phyloP scores from a whole-genome alignment of 23 red algal species.

The Chondrus crispus region DNA sequence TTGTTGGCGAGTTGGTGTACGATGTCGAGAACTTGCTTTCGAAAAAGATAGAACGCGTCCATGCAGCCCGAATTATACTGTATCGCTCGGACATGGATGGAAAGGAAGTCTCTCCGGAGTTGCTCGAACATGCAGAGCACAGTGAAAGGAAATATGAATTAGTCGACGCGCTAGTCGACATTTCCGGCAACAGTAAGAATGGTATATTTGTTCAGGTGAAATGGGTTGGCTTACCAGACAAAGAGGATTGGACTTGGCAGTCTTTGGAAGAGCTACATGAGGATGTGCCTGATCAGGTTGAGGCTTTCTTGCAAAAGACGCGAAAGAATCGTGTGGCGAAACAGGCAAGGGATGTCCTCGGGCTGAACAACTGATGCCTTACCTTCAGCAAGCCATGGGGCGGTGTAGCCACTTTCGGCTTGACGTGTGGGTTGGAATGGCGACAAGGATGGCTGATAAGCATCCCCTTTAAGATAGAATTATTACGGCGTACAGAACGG shows the following conservation, averaged over 20 bases:
- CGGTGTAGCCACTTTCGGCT: no score
- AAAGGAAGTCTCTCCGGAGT: not conserved
- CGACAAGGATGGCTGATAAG: no score
- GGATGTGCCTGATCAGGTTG: constrained; percentile 9
- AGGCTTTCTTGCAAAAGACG: no score
- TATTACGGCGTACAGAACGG: no score
- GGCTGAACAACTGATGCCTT: no score
- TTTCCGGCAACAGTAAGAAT: not conserved
- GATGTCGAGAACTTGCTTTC: not conserved
- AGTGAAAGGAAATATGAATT: not conserved
- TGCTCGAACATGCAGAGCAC: not conserved
- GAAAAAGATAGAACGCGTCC: not conserved
- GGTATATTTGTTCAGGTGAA: not conserved
- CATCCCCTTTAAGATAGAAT: no score
- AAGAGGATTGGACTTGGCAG: constrained; percentile 14
- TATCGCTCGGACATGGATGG: not conserved
- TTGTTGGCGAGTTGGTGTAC: not conserved
- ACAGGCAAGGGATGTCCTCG: no score
- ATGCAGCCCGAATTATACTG: not conserved
- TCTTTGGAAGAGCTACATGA: not conserved
- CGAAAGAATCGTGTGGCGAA: no score
- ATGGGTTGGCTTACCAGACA: not conserved
- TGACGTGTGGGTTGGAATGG: no score
- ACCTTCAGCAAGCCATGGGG: no score
- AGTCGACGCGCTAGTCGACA: not conserved